These are phyloP conservation scores for Xerocomus minutiporus DNA, from an alignment of 1,284 basidiomycete genomes.

Conservation along the genomic window DNA sequence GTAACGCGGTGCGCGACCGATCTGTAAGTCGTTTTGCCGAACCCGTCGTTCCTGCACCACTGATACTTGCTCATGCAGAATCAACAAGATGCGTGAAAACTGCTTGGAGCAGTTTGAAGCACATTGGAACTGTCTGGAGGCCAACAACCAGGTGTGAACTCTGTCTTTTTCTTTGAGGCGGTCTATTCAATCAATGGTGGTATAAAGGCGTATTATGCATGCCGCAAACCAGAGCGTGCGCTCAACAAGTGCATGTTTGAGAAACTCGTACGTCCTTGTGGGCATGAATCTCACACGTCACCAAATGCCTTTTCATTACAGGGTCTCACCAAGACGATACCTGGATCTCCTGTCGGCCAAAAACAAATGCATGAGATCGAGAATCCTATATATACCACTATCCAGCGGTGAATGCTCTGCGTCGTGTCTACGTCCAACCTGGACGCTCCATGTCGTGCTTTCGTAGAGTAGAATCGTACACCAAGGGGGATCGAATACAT, in stretches of 20 bases:
- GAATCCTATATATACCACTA: constrained; percentile 73
- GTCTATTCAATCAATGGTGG: background rate
- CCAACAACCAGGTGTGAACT: constrained; percentile 82
- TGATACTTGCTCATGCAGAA: constrained; percentile 45
- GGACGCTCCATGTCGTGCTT: constrained; percentile 3
- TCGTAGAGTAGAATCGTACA: constrained; percentile 24
- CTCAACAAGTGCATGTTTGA: constrained; percentile 97
- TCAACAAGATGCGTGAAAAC: constrained; percentile 89
- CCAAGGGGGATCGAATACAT: background rate
- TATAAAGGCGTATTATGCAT: constrained; percentile 76
- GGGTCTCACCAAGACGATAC: constrained; percentile 92
- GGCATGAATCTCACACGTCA: background rate
- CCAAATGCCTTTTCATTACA: constrained; percentile 31
- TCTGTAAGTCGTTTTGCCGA: constrained; percentile 57
- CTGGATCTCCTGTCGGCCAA: constrained; percentile 83
- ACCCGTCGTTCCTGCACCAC: background rate
- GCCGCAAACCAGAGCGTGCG: constrained; percentile 84
- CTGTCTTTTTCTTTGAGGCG: background rate
- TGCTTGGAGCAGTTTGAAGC: constrained; percentile 86
- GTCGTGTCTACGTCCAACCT: background rate
- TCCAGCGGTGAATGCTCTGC: constrained; percentile 60
- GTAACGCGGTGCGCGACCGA: constrained; percentile 96
- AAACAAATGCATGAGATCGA: constrained; percentile 88
- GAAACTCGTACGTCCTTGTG: constrained; percentile 68
- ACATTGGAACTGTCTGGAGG: constrained; percentile 95